Base-by-base conservation (phyloP, 108 stramenopile species). In the Asterionellopsis glacialis region DNA sequence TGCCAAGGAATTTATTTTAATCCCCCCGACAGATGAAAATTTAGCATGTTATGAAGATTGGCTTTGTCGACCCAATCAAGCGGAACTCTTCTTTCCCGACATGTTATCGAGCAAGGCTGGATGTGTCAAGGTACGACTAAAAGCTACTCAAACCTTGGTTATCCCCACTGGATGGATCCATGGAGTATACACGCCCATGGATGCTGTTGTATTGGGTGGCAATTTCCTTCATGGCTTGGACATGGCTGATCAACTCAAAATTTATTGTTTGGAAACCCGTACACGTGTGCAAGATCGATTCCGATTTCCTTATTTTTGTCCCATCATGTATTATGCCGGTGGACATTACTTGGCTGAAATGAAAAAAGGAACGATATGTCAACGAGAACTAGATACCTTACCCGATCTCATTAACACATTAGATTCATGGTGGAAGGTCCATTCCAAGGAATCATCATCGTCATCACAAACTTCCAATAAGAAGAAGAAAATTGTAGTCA, bases 91-190 rank as follows among this genome's bases (percentile, higher is more conserved):
- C 45, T 49, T 90, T 21, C 74, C 84, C 0, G 81, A 84, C 59
- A 11, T 67, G 33, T 58, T 78, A 19, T 51, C 48, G 10, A 66
- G 73, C 18, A 67, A 42, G 45, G 45, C 33, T 21, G 40, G 54
- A 15, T 51, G 76, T 43, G 74, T 79, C 53, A 63, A 75, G 21
- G 68, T 95, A 11, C 52, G 59, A 21, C 50, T 97, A n/a, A 24
- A 71, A 41, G 61, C 64, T 1, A 78, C 84, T 11, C 78, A 94
- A 67, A 97, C 96, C 1, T 28, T 97, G 13, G 55, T 93, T 19
- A 94, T 97, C 49, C 93, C 95, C 15, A 66, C 83, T 10, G 96
- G 90, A 33, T 97, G 94, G 94, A 95, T 97, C 57, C 96, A 97
- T 77, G 88, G 83, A 1, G 96, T 97, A 4, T 94, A 84, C 64